Evolutionary conservation across 192 early-diverging fungal species (phyloP).

Genomic region (Phycomyces nitens): DNA sequence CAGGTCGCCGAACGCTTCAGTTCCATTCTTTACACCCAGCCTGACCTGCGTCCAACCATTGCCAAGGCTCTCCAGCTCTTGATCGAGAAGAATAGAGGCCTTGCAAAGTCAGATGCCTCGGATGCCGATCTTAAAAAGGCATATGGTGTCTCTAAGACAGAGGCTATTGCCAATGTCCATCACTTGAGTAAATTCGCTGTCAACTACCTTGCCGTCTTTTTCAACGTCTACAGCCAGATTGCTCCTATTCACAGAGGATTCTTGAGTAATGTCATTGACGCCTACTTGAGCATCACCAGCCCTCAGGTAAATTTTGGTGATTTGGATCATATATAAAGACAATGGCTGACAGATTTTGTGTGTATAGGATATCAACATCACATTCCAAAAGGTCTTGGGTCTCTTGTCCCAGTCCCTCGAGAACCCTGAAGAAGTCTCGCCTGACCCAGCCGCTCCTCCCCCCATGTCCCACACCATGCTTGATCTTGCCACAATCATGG

Average conservation of each 20-base stretch:
- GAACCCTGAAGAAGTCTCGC: slow-evolving; percentile 35
- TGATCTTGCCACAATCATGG: slow-evolving; percentile 77
- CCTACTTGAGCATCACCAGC: slow-evolving; percentile 61
- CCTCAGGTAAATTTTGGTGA: slow-evolving; percentile 15
- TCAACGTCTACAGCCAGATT: slow-evolving; percentile 74
- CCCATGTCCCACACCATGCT: slow-evolving; percentile 84
- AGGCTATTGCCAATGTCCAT: slow-evolving; percentile 53
- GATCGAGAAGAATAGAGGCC: slow-evolving; percentile 48
- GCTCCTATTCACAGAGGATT: slow-evolving; percentile 61
- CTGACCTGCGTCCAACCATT: slow-evolving; percentile 74
- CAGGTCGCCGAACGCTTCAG: slow-evolving; percentile 70
- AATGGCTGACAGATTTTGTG: slow-evolving; percentile 2
- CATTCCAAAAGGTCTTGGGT: slow-evolving; percentile 60
- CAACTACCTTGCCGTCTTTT: slow-evolving; percentile 71
- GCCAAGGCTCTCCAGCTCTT: slow-evolving; percentile 70
- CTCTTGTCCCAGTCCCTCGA: slow-evolving; percentile 58
- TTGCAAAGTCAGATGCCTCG: slow-evolving; percentile 38
- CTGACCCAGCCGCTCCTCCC: slow-evolving; percentile 54
- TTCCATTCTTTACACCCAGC: slow-evolving; percentile 68
- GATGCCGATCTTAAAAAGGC: slow-evolving; percentile 43
- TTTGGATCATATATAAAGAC: background rate
- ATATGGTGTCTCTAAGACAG: slow-evolving; percentile 45
- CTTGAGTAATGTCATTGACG: slow-evolving; percentile 64
- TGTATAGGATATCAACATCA: slow-evolving; percentile 53
- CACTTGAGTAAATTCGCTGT: slow-evolving; percentile 63